phyloP scores from a whole-genome alignment of 176 grass and related monocot species.

The Oryza australiensis region DNA sequence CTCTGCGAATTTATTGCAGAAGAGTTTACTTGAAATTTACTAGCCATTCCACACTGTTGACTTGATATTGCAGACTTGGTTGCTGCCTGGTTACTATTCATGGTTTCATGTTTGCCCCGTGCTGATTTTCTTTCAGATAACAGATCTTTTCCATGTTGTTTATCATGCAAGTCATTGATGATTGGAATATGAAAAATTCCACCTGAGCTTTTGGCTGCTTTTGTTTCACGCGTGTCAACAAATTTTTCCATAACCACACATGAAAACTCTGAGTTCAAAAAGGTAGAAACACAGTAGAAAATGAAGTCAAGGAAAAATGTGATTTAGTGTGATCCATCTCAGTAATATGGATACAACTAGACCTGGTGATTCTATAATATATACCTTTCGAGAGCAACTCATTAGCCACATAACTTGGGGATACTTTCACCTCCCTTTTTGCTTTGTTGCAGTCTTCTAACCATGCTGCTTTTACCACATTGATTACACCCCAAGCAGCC shows the following conservation, averaged over 20 bases:
- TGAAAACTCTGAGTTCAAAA: conserved; percentile 45
- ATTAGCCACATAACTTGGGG: conserved; percentile 59
- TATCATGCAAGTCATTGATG: conserved; percentile 44
- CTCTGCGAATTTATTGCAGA: conserved; percentile 39
- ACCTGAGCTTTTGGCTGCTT: conserved; percentile 44
- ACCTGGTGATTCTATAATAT: conserved; percentile 18
- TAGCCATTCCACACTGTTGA: conserved; percentile 31
- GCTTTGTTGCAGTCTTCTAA: conserved; percentile 80
- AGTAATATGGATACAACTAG: conserved; percentile 33
- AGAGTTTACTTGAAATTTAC: conserved; percentile 35
- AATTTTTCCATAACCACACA: conserved; percentile 46
- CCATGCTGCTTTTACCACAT: conserved; percentile 75
- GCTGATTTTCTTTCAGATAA: conserved; percentile 56
- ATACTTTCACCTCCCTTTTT: conserved; percentile 74
- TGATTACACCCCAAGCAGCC: conserved; percentile 76
- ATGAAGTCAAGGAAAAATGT: conserved; percentile 13
- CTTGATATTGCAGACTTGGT: conserved; percentile 55
- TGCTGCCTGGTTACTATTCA: conserved; percentile 31
- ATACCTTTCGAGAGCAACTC: conserved; percentile 82
- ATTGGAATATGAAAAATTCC: conserved; percentile 44
- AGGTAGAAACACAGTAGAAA: conserved; percentile 20
- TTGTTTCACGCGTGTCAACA: conserved; percentile 47
- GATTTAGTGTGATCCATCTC: conserved; percentile 2
- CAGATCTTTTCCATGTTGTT: conserved; percentile 41
- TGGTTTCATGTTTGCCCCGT: conserved; percentile 41